Conservation (phyloP, 164 flowering plant species). For the Magnolia sinica region DNA sequence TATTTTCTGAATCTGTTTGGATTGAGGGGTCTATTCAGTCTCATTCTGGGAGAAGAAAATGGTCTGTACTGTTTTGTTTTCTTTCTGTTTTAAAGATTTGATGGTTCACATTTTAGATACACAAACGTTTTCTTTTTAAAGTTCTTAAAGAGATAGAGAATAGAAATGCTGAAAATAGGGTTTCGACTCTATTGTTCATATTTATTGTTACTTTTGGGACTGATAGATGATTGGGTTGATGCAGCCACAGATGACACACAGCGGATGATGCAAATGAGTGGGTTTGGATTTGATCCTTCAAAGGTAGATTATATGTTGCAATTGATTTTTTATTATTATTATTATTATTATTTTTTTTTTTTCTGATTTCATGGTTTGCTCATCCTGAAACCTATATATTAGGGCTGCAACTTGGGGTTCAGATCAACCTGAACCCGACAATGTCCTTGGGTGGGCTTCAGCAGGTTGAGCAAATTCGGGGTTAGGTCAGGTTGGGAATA, state of each 20-base stretch:
- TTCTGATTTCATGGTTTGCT: too few relatives aligned
- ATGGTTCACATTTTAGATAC: not conserved
- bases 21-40: constrained; percentile 90
- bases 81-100: not conserved
- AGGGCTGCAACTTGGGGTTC: too few relatives aligned
- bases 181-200: not conserved
- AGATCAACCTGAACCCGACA: too few relatives aligned
- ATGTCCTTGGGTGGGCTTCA: too few relatives aligned
- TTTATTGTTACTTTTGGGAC: not conserved
- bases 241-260: constrained; percentile 93
- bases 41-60: constrained; percentile 96
- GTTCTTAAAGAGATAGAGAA: too few relatives aligned
- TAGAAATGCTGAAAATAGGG: too few relatives aligned
- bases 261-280: constrained; percentile 99
- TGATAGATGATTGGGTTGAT: constrained; percentile 13
- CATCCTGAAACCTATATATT: too few relatives aligned
- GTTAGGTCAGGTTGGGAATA: too few relatives aligned
- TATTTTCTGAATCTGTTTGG: constrained; percentile 96
- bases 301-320: constrained; percentile 40
- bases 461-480: too few relatives aligned
- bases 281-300: constrained; percentile 85
- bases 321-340: too few relatives aligned
- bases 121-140: too few relatives aligned
- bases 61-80: constrained; percentile 42
- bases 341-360: too few relatives aligned